Base-by-base conservation (phyloP, 2,329 filamentous ascomycete genomes). In the Lachnellula willkommii region DNA sequence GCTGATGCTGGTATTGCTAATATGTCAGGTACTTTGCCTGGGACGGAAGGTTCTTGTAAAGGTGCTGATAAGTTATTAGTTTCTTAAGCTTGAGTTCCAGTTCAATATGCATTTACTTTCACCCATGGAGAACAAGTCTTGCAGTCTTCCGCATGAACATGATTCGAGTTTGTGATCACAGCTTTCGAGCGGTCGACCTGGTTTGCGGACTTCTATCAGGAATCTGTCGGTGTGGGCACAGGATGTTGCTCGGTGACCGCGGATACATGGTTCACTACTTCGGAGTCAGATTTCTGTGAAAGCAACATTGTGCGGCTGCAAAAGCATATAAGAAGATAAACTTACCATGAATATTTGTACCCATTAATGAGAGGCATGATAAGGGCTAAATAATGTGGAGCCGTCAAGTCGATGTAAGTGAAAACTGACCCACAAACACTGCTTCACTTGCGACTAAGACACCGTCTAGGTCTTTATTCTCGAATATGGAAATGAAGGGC, bases 341-440 rank as follows among this genome's bases (percentile, higher is more conserved):
- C 14, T 20, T 63, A 67, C 66, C 66, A 68, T 11, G 64, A 63
- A 52, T 65, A 68, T 57, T 68, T 68, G 54, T 47, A 59, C 5
- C 63, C 64, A 24, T 66, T 62, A 14, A 68, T 64, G 14, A 66
- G 47, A n/a, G 66, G 65, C 66, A 68, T 68, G 6, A n/a, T 58
- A 20, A 40, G 15, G 8, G 8, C n/a, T 49, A 39, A 17, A 22
- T 42, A 15, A 17, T 20, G 28, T 7, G 28, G 14, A 15, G 26
- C 20, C 20, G 9, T 45, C 37, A 15, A 36, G 15, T n/a, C 37
- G 11, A 15, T 36, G 2, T 20, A 47, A 15, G 3, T 26, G 24
- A 15, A 15, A 28, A 6, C 32, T 40, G 37, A 8, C 14, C 14
- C 4, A 17, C 14, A 47, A n/a, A 15, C n/a, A 47, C 24, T 14